Percentiles rank a stretch among this genome's conserved stretches.
These are phyloP conservation scores for Microstegium vimineum DNA, from an alignment of 176 grass and related monocot species.

Conservation along the genomic window DNA sequence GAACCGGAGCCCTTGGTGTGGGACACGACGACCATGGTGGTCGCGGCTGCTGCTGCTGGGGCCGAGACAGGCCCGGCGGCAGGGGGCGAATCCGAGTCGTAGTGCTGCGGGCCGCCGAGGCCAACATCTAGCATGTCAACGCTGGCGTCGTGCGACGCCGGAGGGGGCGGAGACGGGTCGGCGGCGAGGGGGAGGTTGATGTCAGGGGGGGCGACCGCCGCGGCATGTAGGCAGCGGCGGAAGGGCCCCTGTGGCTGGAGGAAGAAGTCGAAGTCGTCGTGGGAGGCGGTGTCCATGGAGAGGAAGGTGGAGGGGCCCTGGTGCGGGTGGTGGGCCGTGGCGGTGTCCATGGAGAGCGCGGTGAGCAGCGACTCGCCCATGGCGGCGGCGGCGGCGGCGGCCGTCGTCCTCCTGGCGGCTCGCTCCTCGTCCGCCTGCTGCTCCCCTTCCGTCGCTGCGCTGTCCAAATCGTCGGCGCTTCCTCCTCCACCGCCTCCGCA, in stretches of 20 bases:
- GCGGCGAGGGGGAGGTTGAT: constrained; percentile 88
- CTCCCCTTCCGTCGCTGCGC: constrained; percentile 37
- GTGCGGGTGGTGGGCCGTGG: constrained; percentile 64
- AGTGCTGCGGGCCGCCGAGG: constrained; percentile 62
- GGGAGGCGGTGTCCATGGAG: constrained; percentile 92
- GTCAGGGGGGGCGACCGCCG: constrained; percentile 63
- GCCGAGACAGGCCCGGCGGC: constrained; percentile 6
- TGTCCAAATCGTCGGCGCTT: constrained; percentile 42
- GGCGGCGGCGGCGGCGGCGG: constrained; percentile 15
- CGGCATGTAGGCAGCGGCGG: constrained; percentile 51
- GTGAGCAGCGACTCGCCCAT: constrained; percentile 97
- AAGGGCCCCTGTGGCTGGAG: constrained; percentile 53
- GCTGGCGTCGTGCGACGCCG: constrained; percentile 40
- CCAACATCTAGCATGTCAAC: constrained; percentile 79
- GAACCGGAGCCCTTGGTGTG: constrained; percentile 47
- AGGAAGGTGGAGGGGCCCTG: constrained; percentile 85
- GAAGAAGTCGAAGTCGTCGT: constrained; percentile 59
- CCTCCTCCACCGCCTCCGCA: constrained; percentile 69
- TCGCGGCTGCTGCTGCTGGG: not conserved
- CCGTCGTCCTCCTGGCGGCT: constrained; percentile 21
- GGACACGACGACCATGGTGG: constrained; percentile 29
- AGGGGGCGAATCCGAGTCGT: constrained; percentile 51
- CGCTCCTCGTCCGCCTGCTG: constrained; percentile 34
- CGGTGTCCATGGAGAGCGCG: constrained; percentile 90
- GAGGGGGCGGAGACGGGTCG: constrained; percentile 63